These are phyloP conservation scores for Zygoascus hellenicus DNA, from an alignment of 1,139 yeast species.

Conservation along the genomic window DNA sequence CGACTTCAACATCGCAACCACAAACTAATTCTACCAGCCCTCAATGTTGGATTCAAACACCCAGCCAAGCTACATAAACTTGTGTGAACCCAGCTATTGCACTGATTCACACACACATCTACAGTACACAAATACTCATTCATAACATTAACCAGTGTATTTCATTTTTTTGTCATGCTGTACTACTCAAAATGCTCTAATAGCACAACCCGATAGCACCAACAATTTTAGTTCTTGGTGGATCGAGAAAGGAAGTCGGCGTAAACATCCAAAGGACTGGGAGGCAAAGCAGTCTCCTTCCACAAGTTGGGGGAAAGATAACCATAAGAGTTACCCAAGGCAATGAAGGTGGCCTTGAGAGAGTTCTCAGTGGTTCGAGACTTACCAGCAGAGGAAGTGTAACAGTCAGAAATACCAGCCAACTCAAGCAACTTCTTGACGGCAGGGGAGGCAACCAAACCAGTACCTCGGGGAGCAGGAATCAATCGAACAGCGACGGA, in stretches of 20 bases:
- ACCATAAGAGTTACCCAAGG: constrained; percentile 99
- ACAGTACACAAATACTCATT: no score
- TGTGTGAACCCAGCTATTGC: no score
- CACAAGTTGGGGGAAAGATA: constrained; percentile 99
- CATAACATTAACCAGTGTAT: no score
- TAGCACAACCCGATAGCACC: neutral
- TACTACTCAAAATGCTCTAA: neutral
- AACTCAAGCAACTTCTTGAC: constrained; percentile 98
- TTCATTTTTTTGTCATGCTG: neutral
- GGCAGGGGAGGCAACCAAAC: constrained; percentile 99
- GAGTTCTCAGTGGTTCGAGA: constrained; percentile 99
- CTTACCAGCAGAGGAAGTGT: constrained; percentile 98
- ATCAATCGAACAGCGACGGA: constrained; percentile 96
- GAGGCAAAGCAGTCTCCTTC: constrained; percentile 76
- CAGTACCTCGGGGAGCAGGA: constrained; percentile 99
- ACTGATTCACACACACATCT: no score
- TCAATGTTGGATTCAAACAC: no score
- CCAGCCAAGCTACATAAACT: no score
- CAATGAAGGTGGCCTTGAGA: constrained; percentile 98
- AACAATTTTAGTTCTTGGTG: constrained; percentile 9
- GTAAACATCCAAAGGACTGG: constrained; percentile 93
- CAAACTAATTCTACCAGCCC: no score
- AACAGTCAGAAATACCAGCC: constrained; percentile 99
- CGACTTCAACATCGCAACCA: no score
- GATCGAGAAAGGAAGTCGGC: constrained; percentile 31